Evolutionary conservation across 768 basidiomycete genomes (phyloP).

Genomic region (Kwoniella sp.): DNA sequence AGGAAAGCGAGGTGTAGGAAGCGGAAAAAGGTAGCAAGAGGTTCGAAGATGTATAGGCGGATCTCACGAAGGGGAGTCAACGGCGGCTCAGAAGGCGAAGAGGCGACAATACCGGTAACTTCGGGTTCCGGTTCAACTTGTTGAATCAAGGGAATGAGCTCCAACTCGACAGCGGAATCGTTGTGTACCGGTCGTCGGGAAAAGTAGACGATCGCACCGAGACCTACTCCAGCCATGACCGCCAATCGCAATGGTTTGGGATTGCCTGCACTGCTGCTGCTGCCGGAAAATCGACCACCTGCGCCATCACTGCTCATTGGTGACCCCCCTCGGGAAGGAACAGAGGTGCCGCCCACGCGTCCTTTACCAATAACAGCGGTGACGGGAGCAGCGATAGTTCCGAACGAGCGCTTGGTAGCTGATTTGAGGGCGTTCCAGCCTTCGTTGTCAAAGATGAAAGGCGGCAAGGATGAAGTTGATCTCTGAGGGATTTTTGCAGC

Average conservation of each 20-base stretch:
- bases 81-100: conserved; percentile 71
- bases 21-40: conserved; percentile 75
- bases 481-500: conserved; percentile 2
- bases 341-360: conserved; percentile 16
- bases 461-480: conserved; percentile 7
- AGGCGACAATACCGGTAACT: conserved; percentile 24
- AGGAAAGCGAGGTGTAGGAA: conserved; percentile 80
- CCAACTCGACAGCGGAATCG: conserved; percentile 27
- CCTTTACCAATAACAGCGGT: conserved; percentile 36
- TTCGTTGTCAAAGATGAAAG: conserved; percentile 29
- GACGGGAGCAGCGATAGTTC: conserved; percentile 38
- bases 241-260: conserved; percentile 20
- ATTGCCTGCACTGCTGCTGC: background rate
- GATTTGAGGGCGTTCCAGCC: conserved; percentile 24
- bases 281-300: background rate
- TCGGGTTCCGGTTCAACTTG: background rate
- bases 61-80: conserved; percentile 62
- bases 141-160: conserved; percentile 7
- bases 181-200: conserved; percentile 32
- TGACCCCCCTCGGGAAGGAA: conserved; percentile 2
- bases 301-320: background rate
- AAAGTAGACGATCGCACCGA: conserved; percentile 28
- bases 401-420: conserved; percentile 39
- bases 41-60: conserved; percentile 73
- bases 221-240: conserved; percentile 34